Percentiles rank a stretch among this genome's conserved stretches.
Conservation (phyloP, 1,284 basidiomycete genomes). For the Tilletia indica region DNA sequence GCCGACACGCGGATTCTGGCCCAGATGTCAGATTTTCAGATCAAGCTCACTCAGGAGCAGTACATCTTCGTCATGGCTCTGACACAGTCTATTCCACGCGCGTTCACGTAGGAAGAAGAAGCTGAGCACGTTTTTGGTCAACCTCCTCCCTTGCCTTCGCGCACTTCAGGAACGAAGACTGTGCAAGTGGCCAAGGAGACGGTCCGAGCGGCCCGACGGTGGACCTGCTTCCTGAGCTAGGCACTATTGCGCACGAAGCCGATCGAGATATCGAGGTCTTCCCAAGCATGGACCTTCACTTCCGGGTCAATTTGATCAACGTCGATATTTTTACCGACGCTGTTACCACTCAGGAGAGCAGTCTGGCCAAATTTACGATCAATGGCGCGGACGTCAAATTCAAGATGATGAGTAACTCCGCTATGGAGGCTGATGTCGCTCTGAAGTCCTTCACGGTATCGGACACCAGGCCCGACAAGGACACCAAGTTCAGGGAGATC, state of each 20-base stretch:
- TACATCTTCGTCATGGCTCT: slow-evolving; percentile 76
- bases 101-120: slow-evolving; percentile 60
- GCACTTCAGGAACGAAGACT: background rate
- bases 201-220: slow-evolving; percentile 40
- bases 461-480: slow-evolving; percentile 75
- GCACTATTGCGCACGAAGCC: slow-evolving; percentile 51
- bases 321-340: slow-evolving; percentile 83
- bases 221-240: slow-evolving; percentile 61
- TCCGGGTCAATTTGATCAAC: slow-evolving; percentile 73
- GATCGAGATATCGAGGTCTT: slow-evolving; percentile 28
- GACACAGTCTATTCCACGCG: slow-evolving; percentile 71
- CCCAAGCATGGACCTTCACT: slow-evolving; percentile 71
- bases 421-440: slow-evolving; percentile 81
- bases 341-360: slow-evolving; percentile 67
- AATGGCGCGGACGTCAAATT: slow-evolving; percentile 75
- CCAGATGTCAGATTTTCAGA: slow-evolving; percentile 82
- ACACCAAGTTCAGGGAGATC: slow-evolving; percentile 86
- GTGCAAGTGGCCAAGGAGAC: background rate
- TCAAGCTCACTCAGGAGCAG: slow-evolving; percentile 87
- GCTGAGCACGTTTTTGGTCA: background rate
- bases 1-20: slow-evolving; percentile 61
- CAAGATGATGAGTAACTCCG: slow-evolving; percentile 79
- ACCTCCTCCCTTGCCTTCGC: slow-evolving; percentile 12
- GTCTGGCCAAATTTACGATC: slow-evolving; percentile 81
- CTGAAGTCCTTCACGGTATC: slow-evolving; percentile 86